Evolutionary conservation across 148 eudicot species (phyloP), one percentile per base, ranked within the genome.

Genomic region (Chenopodium album): DNA sequence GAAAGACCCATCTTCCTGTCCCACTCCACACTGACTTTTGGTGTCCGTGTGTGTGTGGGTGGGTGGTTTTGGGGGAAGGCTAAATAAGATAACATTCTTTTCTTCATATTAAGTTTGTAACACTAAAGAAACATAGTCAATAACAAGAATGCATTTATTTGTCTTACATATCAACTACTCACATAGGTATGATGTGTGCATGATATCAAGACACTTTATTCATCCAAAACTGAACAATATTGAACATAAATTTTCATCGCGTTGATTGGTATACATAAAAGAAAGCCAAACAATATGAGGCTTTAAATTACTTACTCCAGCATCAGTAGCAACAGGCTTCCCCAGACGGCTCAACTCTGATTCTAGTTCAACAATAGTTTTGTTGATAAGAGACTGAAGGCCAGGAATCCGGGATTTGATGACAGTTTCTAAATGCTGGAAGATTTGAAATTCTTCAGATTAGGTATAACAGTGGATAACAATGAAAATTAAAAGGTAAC

Each of bases 401-500:
- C 95, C 93, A 31, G 99, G 99, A 76, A 96, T 96, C 41, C 98
- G 94, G 79, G 99, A 94, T 87, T 96, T 96, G 90, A 96, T 96
- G 78, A 94, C 99, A 77, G 86, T 85, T 86, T 96, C 99, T 89
- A 96, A 84, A 87, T 96, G 99, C 99, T 95, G 92, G 50, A 85
- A 82, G 41, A 87, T 44, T 71, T 72, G 64, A 78, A 66, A 79
- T 64, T 29, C 41, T 41, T 85, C 41, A 81, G 29, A 48, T 37
- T 60, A 23, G 37, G 26, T 29, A 76, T 28, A 47, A 76, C 3
- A 5, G 22, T 7, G 67, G 12, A 48, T 20, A 66, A 73, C 32
- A 64, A 47, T 48, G 32, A 73, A 4, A 32, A 71, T 12, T 3
- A 76, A 62, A 20, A 65, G 75, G 54, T 7, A 37, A 85, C 16